A percentile compares a stretch with the other conserved stretches of the same genome.
These are phyloP conservation scores for Boletus tomentosulus DNA, from an alignment of 768 basidiomycete genomes.

Conservation along the genomic window DNA sequence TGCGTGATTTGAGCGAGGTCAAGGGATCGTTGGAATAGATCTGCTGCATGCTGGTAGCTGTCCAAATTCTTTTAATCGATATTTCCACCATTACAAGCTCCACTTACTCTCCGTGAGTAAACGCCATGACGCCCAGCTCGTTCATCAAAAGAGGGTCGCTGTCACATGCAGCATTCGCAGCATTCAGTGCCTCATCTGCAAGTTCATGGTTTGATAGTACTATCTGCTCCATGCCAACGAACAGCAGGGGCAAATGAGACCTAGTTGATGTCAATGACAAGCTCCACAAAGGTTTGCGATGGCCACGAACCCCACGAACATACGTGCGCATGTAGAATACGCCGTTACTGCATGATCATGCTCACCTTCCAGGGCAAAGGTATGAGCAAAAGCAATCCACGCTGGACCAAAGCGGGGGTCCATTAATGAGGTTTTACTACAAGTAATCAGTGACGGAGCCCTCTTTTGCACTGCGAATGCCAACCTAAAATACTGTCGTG, in stretches of 20 bases:
- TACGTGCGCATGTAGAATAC: conserved; percentile 92
- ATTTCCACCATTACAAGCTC: neutral
- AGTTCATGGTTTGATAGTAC: conserved; percentile 75
- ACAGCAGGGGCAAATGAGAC: conserved; percentile 92
- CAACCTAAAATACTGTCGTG: conserved; percentile 92
- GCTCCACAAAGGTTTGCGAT: neutral
- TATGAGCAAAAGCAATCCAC: conserved; percentile 97
- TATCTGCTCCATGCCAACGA: conserved; percentile 98
- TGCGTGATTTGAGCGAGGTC: conserved; percentile 83
- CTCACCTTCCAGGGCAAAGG: conserved; percentile 95
- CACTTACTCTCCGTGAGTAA: conserved; percentile 76
- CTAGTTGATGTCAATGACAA: conserved; percentile 40
- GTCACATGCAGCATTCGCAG: conserved; percentile 76
- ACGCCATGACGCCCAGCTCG: conserved; percentile 91
- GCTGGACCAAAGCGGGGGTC: conserved; percentile 95
- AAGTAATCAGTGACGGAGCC: conserved; percentile 5
- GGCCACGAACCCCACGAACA: conserved; percentile 83
- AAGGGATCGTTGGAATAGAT: conserved; percentile 70
- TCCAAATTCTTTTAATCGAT: conserved; percentile 25
- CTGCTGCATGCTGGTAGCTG: conserved; percentile 71
- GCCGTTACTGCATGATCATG: conserved; percentile 98
- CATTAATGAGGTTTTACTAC: conserved; percentile 93
- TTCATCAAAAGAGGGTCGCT: conserved; percentile 88
- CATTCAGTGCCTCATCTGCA: conserved; percentile 85
- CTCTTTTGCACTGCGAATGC: conserved; percentile 10